These are phyloP conservation scores for Hyphopichia fennica DNA, from an alignment of 1,139 yeast genomes.

Conservation along the genomic window DNA sequence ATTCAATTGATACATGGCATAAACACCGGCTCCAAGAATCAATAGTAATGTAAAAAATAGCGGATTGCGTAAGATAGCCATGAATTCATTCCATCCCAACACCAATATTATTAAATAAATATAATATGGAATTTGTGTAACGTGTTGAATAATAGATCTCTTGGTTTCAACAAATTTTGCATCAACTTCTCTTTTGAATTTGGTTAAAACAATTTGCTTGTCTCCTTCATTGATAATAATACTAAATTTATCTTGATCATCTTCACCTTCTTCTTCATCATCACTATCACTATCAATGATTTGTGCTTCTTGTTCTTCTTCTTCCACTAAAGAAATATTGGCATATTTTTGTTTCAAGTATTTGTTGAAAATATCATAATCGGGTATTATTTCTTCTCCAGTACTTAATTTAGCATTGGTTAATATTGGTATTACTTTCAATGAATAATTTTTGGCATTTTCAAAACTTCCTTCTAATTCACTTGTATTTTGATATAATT, in stretches of 20 bases:
- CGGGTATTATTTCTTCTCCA: slow-evolving; percentile 59
- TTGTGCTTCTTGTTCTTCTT: slow-evolving; percentile 10
- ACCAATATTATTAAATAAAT: slow-evolving; percentile 70
- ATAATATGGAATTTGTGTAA: slow-evolving; percentile 81
- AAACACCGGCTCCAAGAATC: slow-evolving; percentile 58
- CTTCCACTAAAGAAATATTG: slow-evolving; percentile 8
- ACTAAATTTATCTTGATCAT: slow-evolving; percentile 47
- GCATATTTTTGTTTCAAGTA: slow-evolving; percentile 21
- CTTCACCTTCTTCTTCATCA: slow-evolving; percentile 39
- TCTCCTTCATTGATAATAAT: slow-evolving; percentile 60
- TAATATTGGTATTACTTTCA: slow-evolving; percentile 58
- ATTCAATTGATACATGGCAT: slow-evolving; percentile 68
- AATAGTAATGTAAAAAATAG: slow-evolving; percentile 62
- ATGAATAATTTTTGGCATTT: slow-evolving; percentile 57
- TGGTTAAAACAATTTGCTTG: slow-evolving; percentile 54
- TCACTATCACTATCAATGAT: slow-evolving; percentile 11
- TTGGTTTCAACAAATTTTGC: slow-evolving; percentile 83
- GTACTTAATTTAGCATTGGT: slow-evolving; percentile 55
- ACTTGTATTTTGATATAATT: slow-evolving; percentile 70
- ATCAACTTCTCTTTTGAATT: slow-evolving; percentile 77
- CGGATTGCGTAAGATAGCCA: slow-evolving; percentile 86
- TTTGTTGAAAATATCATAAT: slow-evolving; percentile 40
- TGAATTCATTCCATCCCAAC: slow-evolving; percentile 94
- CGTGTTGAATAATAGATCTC: slow-evolving; percentile 67
- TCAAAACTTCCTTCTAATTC: slow-evolving; percentile 71